Base-by-base conservation (phyloP, 345 rosid species). In the Eucalyptus sideroxylon region DNA sequence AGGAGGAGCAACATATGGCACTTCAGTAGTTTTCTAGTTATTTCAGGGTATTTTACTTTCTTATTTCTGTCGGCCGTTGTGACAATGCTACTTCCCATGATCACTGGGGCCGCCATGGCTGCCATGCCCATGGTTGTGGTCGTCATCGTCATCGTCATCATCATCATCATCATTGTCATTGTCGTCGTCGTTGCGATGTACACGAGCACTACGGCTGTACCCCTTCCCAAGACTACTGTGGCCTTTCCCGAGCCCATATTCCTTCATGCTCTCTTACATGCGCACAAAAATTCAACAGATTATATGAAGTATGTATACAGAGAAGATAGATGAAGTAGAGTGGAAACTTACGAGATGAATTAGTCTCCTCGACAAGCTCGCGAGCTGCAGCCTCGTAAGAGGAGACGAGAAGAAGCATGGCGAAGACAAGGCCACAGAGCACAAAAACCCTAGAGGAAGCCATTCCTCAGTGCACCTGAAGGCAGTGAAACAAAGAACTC, bases 161-260 rank as follows among this genome's bases (percentile, higher is more conserved):
- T 45, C 0, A 9, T 45, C 49, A 9, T 16, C 21, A 0, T 45
- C 47, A 45, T 45, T 0, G 3, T 45, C 11, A 3, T 45, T 1
- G 4, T 44, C 49, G 49, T 45, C 49, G 11, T 45, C 49, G 49
- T 45, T 11, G 1, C 11, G 49, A 45, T 45, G 49, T 3, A 45
- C 49, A 45, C 49, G 0, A 45, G 11, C 0, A 45, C 49, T 45
- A 3, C 49, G 49, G 11, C 49, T 45, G 49, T 45, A 45, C 4
- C 49, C 49, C 49, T 45, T 45, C 4, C 49, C 49, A 45, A 45
- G 49, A 45, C 49, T 45, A 45, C 49, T 4, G 49, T 45, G 49
- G 49, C 49, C 49, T 45, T 45, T 45, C 49, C 4, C 49, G 0
- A 1, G 49, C 49, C 49, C 49, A 45, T 45, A 45, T 45, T 45